Percentiles rank a stretch among this genome's conserved stretches.
Conservation (phyloP, 2,329 filamentous ascomycete species). For the Tricladium varicosporioides region DNA sequence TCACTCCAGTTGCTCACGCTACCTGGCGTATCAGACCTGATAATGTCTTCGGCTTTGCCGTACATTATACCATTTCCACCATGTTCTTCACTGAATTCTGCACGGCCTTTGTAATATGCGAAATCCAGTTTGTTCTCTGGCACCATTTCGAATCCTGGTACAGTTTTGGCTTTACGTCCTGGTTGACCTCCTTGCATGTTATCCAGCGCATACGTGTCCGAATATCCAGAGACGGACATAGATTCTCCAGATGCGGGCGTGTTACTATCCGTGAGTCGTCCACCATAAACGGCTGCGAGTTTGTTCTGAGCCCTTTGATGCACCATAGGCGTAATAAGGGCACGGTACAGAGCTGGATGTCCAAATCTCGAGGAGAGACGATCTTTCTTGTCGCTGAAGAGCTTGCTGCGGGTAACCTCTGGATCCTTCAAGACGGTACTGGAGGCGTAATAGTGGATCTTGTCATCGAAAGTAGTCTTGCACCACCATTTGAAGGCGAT, state of each 20-base stretch:
- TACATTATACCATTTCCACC: slow-evolving; percentile 69
- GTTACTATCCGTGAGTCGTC: slow-evolving; percentile 68
- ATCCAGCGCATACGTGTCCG: slow-evolving; percentile 77
- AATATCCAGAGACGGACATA: slow-evolving; percentile 68
- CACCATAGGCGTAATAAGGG: slow-evolving; percentile 92
- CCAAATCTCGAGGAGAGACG: slow-evolving; percentile 78
- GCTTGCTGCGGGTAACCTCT: slow-evolving; percentile 44
- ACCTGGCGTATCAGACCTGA: slow-evolving; percentile 35
- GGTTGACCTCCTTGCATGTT: slow-evolving; percentile 60
- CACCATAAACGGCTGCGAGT: slow-evolving; percentile 81
- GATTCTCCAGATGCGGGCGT: slow-evolving; percentile 56
- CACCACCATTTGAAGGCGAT: slow-evolving; percentile 87
- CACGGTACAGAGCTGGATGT: slow-evolving; percentile 85
- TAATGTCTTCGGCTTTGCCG: slow-evolving; percentile 56
- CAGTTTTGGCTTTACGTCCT: slow-evolving; percentile 34
- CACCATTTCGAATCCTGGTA: slow-evolving; percentile 86
- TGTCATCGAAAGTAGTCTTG: slow-evolving; percentile 69
- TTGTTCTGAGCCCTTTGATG: slow-evolving; percentile 86
- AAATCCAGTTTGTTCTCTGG: slow-evolving; percentile 88
- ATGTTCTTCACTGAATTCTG: slow-evolving; percentile 83
- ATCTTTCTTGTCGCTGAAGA: slow-evolving; percentile 57
- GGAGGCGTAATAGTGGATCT: slow-evolving; percentile 77
- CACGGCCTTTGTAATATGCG: slow-evolving; percentile 82
- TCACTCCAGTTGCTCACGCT: slow-evolving; percentile 21
- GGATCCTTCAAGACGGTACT: slow-evolving; percentile 51